Evolutionary conservation across 179 eudicot species (phyloP), one percentile per base, ranked within the genome.

Genomic region (Camellia oleifera): DNA sequence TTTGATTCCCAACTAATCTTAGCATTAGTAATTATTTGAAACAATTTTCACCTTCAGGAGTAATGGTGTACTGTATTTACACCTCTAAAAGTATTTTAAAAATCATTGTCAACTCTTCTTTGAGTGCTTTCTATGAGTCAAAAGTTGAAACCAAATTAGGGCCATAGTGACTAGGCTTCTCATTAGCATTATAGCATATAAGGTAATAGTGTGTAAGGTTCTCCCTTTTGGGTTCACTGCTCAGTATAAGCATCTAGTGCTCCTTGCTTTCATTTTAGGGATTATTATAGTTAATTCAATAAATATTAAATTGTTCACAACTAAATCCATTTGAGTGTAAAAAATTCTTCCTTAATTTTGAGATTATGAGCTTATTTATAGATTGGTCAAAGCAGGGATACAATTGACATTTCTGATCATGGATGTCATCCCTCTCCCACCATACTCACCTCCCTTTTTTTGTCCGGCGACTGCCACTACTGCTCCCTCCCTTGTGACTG

Each of bases 1-100:
- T 70, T 70, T 46, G 74, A 46, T 46, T 48, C 23, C 5, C 26
- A 48, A 70, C 74, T 70, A 70, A 52, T 72, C 61, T 26, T 10
- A 20, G 44, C 42, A 11, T 11, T 72, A n/a, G n/a, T 3, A 8
- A 57, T 71, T 50, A 46, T 65, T 50, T 8, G 32, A 26, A 26
- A 11, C 9, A 71, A 46, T 69, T 50, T 44, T 71, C 23, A 9
- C 3, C 58, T 71, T 71, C 15, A 50, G 74, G 4, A 48, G 44
- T 52, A 18, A 50, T 23, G 60, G 20, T 50, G 74, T n/a, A 69
- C 48, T 46, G 32, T 46, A 26, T 45, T n/a, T 69, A 9, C 6
- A 69, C 9, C 10, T 54, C 58, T 54, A 54, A 54, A 54, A 54
- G 58, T 54, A 54, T 10, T 54, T 10, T 26, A 26, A 26, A 7